Conservation (phyloP, 371 early-diverging fungal species). For the Mortierella sp. region DNA sequence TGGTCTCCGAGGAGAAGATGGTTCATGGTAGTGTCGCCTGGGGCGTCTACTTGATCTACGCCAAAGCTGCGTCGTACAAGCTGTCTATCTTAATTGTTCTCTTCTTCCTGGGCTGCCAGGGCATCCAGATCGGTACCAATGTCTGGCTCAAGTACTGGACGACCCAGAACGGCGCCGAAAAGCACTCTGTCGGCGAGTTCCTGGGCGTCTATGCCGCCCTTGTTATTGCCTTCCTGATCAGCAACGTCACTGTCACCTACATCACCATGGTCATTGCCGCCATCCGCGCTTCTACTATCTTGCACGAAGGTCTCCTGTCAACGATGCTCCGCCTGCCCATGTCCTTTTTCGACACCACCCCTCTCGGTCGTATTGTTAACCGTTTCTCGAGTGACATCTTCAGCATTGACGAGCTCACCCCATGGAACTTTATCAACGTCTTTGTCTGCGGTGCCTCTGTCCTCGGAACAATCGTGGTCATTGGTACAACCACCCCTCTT, state of each 20-base stretch:
- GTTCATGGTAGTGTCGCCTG: constrained; percentile 69
- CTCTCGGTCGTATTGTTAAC: constrained; percentile 81
- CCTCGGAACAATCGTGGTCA: neutral
- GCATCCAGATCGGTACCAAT: constrained; percentile 60
- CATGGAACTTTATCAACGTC: constrained; percentile 36
- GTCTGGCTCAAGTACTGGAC: constrained; percentile 75
- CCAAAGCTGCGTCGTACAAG: constrained; percentile 56
- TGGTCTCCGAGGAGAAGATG: constrained; percentile 46
- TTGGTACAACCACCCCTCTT: constrained; percentile 27
- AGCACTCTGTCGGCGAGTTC: constrained; percentile 23
- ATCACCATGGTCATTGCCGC: constrained; percentile 53
- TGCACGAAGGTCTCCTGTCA: constrained; percentile 59
- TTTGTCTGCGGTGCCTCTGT: constrained; percentile 13
- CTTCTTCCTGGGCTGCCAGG: constrained; percentile 10
- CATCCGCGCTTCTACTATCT: constrained; percentile 42
- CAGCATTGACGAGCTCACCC: constrained; percentile 40
- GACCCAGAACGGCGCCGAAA: constrained; percentile 30
- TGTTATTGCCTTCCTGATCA: constrained; percentile 26
- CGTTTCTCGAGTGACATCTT: constrained; percentile 66
- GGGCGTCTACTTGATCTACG: constrained; percentile 67
- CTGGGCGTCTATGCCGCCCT: constrained; percentile 50
- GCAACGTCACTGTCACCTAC: constrained; percentile 46
- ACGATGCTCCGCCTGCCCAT: constrained; percentile 71
- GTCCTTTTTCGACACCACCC: constrained; percentile 59
- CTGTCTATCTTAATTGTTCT: constrained; percentile 44